Evolutionary conservation across 495 filamentous ascomycete genomes (phyloP).

Genomic region (Letharia columbiana): DNA sequence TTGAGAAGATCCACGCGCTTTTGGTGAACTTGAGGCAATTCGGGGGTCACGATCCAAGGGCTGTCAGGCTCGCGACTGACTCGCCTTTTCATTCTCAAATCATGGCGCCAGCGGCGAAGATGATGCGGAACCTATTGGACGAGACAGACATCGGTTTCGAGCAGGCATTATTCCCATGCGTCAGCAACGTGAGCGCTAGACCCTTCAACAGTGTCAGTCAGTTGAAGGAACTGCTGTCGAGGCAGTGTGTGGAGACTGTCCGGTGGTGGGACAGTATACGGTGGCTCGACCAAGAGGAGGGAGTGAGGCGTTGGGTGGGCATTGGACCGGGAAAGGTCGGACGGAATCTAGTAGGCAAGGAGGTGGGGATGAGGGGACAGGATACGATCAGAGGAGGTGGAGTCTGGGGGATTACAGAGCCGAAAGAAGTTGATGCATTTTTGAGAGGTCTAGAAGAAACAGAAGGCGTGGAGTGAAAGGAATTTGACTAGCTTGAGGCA

Average conservation of each 20-base stretch:
- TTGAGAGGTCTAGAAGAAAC: constrained; percentile 53
- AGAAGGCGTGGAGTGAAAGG: constrained; percentile 6
- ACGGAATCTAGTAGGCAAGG: constrained; percentile 87
- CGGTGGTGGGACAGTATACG: constrained; percentile 88
- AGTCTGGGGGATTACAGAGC: constrained; percentile 85
- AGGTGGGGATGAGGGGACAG: constrained; percentile 76
- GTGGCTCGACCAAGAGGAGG: constrained; percentile 78
- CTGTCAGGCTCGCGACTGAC: constrained; percentile 78
- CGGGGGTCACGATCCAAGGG: constrained; percentile 83
- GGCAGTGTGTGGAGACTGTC: constrained; percentile 80
- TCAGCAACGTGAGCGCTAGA: constrained; percentile 76
- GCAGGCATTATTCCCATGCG: constrained; percentile 54
- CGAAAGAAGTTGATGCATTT: constrained; percentile 70
- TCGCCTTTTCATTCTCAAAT: constrained; percentile 89
- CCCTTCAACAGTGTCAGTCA: constrained; percentile 67
- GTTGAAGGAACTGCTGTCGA: constrained; percentile 64
- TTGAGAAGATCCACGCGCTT: constrained; percentile 76
- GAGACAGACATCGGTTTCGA: constrained; percentile 60
- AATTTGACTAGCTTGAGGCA: neutral
- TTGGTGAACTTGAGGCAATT: constrained; percentile 85
- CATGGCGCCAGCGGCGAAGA: constrained; percentile 73
- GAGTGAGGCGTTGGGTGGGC: constrained; percentile 81
- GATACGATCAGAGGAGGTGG: constrained; percentile 77
- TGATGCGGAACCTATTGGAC: constrained; percentile 59
- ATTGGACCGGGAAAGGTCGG: constrained; percentile 94